These are phyloP conservation scores for Maudiozyma barnettii DNA, from an alignment of 805 yeast species.

Conservation along the genomic window DNA sequence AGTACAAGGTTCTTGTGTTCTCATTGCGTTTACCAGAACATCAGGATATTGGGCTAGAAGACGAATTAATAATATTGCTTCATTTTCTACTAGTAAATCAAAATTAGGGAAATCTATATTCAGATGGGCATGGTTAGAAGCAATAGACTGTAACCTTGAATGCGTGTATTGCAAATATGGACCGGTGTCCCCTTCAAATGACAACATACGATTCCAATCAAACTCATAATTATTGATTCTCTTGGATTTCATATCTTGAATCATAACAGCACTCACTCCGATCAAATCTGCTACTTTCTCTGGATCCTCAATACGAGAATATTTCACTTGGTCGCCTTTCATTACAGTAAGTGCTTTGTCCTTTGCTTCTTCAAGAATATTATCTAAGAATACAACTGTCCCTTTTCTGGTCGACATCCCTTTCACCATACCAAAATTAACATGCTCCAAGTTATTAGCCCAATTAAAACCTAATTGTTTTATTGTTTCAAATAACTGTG, in stretches of 20 bases:
- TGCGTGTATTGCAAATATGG: slow-evolving; percentile 97
- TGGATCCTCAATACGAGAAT: slow-evolving; percentile 87
- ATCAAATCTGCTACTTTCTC: slow-evolving; percentile 89
- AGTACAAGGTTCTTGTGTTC: slow-evolving; percentile 85
- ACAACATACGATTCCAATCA: slow-evolving; percentile 95
- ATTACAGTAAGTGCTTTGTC: slow-evolving; percentile 92
- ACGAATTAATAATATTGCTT: slow-evolving; percentile 64
- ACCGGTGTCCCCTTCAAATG: slow-evolving; percentile 98
- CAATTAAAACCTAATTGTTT: slow-evolving; percentile 83
- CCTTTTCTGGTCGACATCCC: slow-evolving; percentile 98
- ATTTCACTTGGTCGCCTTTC: slow-evolving; percentile 83
- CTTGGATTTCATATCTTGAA: slow-evolving; percentile 97
- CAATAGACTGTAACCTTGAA: slow-evolving; percentile 88
- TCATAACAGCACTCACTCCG: slow-evolving; percentile 95
- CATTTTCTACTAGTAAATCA: slow-evolving; percentile 55
- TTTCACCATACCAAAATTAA: slow-evolving; percentile 92
- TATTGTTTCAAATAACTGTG: slow-evolving; percentile 87
- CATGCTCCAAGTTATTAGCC: slow-evolving; percentile 70
- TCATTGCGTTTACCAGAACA: slow-evolving; percentile 67
- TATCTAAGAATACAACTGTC: slow-evolving; percentile 93
- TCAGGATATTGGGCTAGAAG: slow-evolving; percentile 85
- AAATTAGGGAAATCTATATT: slow-evolving; percentile 42
- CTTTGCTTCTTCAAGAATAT: slow-evolving; percentile 84
- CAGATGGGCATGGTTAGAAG: slow-evolving; percentile 60
- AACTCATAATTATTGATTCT: slow-evolving; percentile 91